Conservation (phyloP, 805 yeast species). For the Cyberlindnera suaveolens region DNA sequence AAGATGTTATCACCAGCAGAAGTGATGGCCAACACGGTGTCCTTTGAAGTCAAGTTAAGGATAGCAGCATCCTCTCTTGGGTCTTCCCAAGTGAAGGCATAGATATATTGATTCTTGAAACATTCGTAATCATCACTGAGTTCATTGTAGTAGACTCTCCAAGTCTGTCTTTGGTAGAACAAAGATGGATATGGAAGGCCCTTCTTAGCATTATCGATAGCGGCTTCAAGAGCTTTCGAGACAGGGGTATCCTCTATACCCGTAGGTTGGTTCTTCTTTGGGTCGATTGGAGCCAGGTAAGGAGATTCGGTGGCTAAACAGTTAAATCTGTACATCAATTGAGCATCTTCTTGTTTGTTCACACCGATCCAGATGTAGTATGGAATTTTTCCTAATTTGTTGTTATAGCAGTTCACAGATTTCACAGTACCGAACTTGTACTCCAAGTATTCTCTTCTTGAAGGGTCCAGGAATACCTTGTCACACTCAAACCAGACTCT, state of each 20-base stretch:
- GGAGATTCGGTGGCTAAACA: constrained; percentile 80
- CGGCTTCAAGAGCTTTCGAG: constrained; percentile 76
- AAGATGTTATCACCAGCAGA: constrained; percentile 83
- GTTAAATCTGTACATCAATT: constrained; percentile 48
- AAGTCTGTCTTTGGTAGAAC: constrained; percentile 69
- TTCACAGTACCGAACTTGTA: constrained; percentile 78
- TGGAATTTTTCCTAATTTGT: constrained; percentile 64
- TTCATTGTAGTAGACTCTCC: constrained; percentile 80
- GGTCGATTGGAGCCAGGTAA: constrained; percentile 54
- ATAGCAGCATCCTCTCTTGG: constrained; percentile 74
- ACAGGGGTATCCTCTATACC: constrained; percentile 28
- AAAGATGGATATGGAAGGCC: constrained; percentile 75
- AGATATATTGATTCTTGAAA: constrained; percentile 73
- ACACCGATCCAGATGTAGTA: constrained; percentile 82
- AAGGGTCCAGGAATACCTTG: constrained; percentile 69
- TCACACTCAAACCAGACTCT: constrained; percentile 85
- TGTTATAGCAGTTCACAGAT: constrained; percentile 62
- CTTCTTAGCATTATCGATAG: constrained; percentile 51
- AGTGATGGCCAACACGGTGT: constrained; percentile 75
- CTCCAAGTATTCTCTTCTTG: constrained; percentile 78
- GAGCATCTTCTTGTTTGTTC: constrained; percentile 47
- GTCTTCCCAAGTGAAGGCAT: constrained; percentile 90
- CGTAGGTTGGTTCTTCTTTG: constrained; percentile 15
- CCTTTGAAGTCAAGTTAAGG: constrained; percentile 52
- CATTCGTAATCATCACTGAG: constrained; percentile 59